phyloP scores from a whole-genome alignment of 2,329 filamentous ascomycete genomes.

The Arachnomyces sp. region DNA sequence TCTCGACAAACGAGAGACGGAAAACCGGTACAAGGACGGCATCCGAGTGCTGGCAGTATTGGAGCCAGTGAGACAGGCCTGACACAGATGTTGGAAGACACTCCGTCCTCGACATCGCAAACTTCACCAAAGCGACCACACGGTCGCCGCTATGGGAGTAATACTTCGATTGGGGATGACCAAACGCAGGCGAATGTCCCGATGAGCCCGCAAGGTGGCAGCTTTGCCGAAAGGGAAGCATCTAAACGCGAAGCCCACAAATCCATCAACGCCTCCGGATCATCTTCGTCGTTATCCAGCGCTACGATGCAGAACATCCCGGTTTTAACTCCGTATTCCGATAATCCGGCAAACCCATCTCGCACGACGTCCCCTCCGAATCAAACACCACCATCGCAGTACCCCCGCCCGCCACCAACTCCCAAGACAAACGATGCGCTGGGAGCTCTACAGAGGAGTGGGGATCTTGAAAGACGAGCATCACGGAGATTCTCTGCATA shows the following conservation, averaged over 20 bases:
- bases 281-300: constrained; percentile 47
- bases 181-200: constrained; percentile 17
- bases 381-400: constrained; percentile 45
- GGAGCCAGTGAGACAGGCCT: constrained; percentile 37
- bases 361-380: constrained; percentile 16
- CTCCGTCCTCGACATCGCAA: constrained; percentile 16
- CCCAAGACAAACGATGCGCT: constrained; percentile 84
- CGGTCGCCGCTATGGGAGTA: constrained; percentile 31
- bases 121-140: constrained; percentile 27
- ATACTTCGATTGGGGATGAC: constrained; percentile 31
- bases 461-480: constrained; percentile 83
- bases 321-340: constrained; percentile 64
- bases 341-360: constrained; percentile 31
- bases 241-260: constrained; percentile 33
- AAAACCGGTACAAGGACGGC: constrained; percentile 30
- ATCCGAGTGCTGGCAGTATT: constrained; percentile 41
- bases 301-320: constrained; percentile 68
- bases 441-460: constrained; percentile 81
- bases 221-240: constrained; percentile 32
- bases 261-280: constrained; percentile 18
- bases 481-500: constrained; percentile 93
- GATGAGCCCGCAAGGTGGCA: constrained; percentile 19
- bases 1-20: constrained; percentile 47
- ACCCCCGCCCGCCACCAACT: constrained; percentile 70
- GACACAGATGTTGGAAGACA: constrained; percentile 39